A percentile compares a stretch with the other conserved stretches of the same genome.
These are phyloP conservation scores for Saccharomyces hybrid DNA, from an alignment of 1,139 yeast genomes.

Conservation along the genomic window DNA sequence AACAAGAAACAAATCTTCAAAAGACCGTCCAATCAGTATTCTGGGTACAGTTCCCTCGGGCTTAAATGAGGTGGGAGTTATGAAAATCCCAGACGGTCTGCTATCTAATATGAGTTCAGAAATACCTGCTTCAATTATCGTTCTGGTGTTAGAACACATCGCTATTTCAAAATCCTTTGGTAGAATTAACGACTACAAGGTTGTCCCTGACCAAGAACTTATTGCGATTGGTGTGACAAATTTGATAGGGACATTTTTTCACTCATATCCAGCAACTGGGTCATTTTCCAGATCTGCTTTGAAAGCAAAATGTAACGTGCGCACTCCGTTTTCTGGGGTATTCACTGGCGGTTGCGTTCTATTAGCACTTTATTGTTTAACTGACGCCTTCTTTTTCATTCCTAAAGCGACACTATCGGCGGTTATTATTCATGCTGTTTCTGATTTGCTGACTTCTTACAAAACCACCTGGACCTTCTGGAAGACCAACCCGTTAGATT, in stretches of 20 bases:
- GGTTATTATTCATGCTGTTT: constrained; percentile 90
- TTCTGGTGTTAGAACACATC: constrained; percentile 81
- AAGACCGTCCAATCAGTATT: constrained; percentile 41
- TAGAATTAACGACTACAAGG: constrained; percentile 81
- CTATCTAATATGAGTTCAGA: constrained; percentile 62
- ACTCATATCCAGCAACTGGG: constrained; percentile 94
- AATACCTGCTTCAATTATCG: constrained; percentile 80
- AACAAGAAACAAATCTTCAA: constrained; percentile 36
- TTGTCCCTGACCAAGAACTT: constrained; percentile 88
- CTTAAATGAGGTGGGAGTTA: constrained; percentile 65
- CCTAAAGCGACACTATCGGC: constrained; percentile 86
- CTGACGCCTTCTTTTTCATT: constrained; percentile 77
- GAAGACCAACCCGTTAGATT: constrained; percentile 70
- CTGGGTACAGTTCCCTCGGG: constrained; percentile 81
- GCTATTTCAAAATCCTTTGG: constrained; percentile 93
- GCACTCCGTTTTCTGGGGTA: constrained; percentile 89
- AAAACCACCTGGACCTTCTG: constrained; percentile 67
- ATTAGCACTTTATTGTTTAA: constrained; percentile 75
- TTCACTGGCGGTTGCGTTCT: constrained; percentile 86
- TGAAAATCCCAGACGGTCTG: constrained; percentile 55
- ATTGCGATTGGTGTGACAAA: constrained; percentile 92
- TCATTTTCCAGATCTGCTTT: constrained; percentile 92
- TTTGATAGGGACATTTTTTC: constrained; percentile 82
- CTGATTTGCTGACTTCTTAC: constrained; percentile 73
- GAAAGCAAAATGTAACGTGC: constrained; percentile 91